These are phyloP conservation scores for Alternaria longipes DNA, from an alignment of 2,329 filamentous ascomycete species.

Conservation along the genomic window DNA sequence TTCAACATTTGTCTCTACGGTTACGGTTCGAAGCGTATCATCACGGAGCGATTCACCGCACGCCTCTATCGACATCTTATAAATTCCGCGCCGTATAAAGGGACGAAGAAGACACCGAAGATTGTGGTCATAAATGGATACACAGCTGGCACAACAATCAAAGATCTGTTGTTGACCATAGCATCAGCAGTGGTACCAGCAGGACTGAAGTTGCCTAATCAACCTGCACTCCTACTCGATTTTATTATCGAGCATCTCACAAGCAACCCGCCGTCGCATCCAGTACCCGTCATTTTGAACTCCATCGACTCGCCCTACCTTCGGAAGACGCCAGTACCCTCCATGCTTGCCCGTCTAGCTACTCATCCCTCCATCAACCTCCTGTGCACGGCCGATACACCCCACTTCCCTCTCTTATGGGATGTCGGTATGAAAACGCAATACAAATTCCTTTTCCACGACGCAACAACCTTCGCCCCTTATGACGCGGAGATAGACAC, in stretches of 20 bases:
- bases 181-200: slow-evolving; percentile 67
- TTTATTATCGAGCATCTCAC: slow-evolving; percentile 70
- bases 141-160: slow-evolving; percentile 69
- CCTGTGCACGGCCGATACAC: slow-evolving; percentile 84
- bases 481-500: slow-evolving; percentile 79
- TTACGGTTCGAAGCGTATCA: slow-evolving; percentile 84
- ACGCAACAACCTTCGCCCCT: slow-evolving; percentile 87
- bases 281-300: slow-evolving; percentile 78
- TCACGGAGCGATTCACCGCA: slow-evolving; percentile 79
- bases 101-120: slow-evolving; percentile 57
- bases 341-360: slow-evolving; percentile 78
- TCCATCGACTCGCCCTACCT: slow-evolving; percentile 84
- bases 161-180: slow-evolving; percentile 75
- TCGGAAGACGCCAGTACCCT: slow-evolving; percentile 74
- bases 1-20: slow-evolving; percentile 90
- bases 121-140: slow-evolving; percentile 93
- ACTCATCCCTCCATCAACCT: slow-evolving; percentile 76
- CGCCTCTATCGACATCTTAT: slow-evolving; percentile 66
- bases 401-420: slow-evolving; percentile 88
- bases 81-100: slow-evolving; percentile 38
- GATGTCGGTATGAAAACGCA: slow-evolving; percentile 83
- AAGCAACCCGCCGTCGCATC: slow-evolving; percentile 43
- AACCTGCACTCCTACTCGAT: slow-evolving; percentile 74
- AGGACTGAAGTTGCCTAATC: slow-evolving; percentile 66
- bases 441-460: slow-evolving; percentile 90